Evolutionary conservation across 75 land plant genomes (phyloP).

Genomic region (Sequoiadendron giganteum): DNA sequence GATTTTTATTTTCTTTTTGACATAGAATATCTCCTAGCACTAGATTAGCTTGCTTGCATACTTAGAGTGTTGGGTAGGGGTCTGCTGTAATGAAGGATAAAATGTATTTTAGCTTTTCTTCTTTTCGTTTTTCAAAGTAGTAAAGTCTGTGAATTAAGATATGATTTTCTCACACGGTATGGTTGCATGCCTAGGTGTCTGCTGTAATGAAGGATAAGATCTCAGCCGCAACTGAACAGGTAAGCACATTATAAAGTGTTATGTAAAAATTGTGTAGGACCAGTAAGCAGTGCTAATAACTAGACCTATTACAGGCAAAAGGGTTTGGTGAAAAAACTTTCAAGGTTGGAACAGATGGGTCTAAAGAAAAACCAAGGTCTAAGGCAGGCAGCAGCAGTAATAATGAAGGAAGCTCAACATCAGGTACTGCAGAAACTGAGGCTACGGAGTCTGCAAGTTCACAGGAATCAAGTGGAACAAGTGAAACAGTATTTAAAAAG

Average conservation of each 20-base stretch:
- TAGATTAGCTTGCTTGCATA: not conserved
- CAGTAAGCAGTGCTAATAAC: not conserved
- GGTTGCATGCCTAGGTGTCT: conserved; percentile 39
- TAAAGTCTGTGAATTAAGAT: not conserved
- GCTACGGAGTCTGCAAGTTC: conserved; percentile 20
- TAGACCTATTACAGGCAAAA: not conserved
- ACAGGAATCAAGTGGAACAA: conserved; percentile 9
- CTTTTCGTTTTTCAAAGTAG: not conserved
- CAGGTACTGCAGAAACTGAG: conserved; percentile 20
- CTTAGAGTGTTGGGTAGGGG: conserved; percentile 22
- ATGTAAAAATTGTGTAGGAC: not conserved
- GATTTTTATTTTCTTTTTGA: not conserved
- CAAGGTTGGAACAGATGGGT: not conserved
- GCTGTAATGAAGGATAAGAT: conserved; percentile 67
- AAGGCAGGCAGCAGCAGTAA: conserved; percentile 3
- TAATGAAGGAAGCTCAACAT: conserved; percentile 11
- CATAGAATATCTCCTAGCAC: not conserved
- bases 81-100: conserved; percentile 62
- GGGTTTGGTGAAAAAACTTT: conserved; percentile 9
- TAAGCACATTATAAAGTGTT: conserved; percentile 7
- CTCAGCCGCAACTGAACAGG: conserved; percentile 71
- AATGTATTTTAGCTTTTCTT: conserved; percentile 10
- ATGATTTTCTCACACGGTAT: not conserved
- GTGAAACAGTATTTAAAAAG: conserved; percentile 36
- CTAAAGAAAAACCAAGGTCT: conserved; percentile 15